Base-by-base conservation (phyloP, 108 stramenopile species). In the Cyclotella baltica region DNA sequence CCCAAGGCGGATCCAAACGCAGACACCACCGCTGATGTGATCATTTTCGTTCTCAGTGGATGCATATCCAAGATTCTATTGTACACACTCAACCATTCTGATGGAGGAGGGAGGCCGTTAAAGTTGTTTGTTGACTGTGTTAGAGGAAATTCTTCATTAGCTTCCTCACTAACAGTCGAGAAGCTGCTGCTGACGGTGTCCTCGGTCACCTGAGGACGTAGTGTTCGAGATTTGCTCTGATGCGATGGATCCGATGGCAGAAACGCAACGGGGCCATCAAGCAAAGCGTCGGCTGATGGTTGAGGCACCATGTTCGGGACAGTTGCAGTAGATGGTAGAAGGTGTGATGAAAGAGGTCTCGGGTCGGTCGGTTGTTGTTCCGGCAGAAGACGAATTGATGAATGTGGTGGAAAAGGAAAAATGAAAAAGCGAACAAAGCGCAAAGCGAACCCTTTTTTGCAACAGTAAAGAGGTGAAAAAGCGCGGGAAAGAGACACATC, bases 41-140 rank as follows among this genome's bases (percentile, higher is more conserved):
- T 47, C 80, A 77, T 77, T 77, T 81, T 81, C 15, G 80, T 81
- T 48, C 48, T 30, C 56, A 81, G 46, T 22, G 80, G 80, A 48
- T 81, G 64, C 27, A 50, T 70, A 73, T 81, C 80, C 22, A 81
- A 58, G 20, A 77, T 58, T 76, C 27, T 50, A 57, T 81, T 81
- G 80, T 81, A 81, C 34, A 70, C 58, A 36, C 67, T 58, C 20
- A 79, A 58, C 58, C 64, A 73, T 67, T 72, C 65, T 46, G 78
- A 79, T 36, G 78, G 72, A 29, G 71, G 62, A 31, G 22, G 61
- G 16, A 67, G 57, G 31, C 16, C 34, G 59, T 61, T 61, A 30
- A 61, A n/a, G 34, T 0, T 61, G 30, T 61, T 61, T 16, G 30
- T 34, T 31, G 59, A 31, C 31, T 0, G 30, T 31, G 59, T 3